Percentiles rank a stretch among this genome's conserved stretches.
These are phyloP conservation scores for Cairneyella variabilis DNA, from an alignment of 495 filamentous ascomycete genomes.

Conservation along the genomic window DNA sequence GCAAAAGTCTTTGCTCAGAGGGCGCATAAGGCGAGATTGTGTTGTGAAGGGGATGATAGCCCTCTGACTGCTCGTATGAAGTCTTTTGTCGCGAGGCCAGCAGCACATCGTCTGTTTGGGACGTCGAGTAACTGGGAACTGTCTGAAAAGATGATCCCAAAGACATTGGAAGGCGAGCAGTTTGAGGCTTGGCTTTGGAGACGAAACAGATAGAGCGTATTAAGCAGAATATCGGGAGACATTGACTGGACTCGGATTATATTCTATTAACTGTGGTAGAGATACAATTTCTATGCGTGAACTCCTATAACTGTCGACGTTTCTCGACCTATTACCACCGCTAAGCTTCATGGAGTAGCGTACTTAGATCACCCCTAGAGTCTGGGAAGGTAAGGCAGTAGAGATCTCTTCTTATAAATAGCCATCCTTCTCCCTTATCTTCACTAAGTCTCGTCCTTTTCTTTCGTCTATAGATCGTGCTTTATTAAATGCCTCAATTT, in stretches of 20 bases:
- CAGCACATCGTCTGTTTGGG: constrained; percentile 18
- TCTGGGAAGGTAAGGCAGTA: constrained; percentile 4
- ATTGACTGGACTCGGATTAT: too few relatives aligned
- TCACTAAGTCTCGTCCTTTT: constrained; percentile 11
- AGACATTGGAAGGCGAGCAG: constrained; percentile 20
- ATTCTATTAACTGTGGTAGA: too few relatives aligned
- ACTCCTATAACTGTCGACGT: too few relatives aligned
- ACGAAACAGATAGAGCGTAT: too few relatives aligned
- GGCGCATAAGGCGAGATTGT: constrained; percentile 22
- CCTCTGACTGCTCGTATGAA: neutral
- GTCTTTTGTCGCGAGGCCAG: constrained; percentile 8
- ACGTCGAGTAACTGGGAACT: constrained; percentile 27
- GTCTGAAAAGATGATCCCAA: constrained; percentile 20
- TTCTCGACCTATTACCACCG: too few relatives aligned
- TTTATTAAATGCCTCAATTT: constrained; percentile 6
- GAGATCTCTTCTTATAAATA: constrained; percentile 10
- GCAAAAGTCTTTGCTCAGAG: constrained; percentile 33
- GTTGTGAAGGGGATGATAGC: constrained; percentile 19
- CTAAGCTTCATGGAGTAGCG: constrained; percentile 11
- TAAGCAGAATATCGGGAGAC: too few relatives aligned
- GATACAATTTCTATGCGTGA: too few relatives aligned
- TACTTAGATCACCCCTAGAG: constrained; percentile 7
- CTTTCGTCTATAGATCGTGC: constrained; percentile 8
- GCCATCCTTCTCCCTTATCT: constrained; percentile 12
- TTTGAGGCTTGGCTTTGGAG: constrained; percentile 32